Evolutionary conservation across 495 filamentous ascomycete species (phyloP).

Genomic region (Chaetomium fimeti): DNA sequence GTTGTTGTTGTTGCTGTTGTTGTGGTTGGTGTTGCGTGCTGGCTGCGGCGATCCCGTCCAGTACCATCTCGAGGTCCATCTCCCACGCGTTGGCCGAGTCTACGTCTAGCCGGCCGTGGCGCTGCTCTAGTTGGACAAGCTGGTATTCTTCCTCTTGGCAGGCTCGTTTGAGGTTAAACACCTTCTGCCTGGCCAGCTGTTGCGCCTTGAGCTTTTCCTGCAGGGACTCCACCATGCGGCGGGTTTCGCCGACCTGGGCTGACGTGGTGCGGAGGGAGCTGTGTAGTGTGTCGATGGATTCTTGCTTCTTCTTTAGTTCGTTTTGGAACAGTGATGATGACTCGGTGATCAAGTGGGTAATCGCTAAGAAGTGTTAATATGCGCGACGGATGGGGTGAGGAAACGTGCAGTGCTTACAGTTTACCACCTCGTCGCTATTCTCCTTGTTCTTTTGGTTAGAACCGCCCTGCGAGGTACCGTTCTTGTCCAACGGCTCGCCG

Average conservation of each 20-base stretch:
- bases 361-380: constrained; percentile 53
- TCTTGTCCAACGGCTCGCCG: constrained; percentile 36
- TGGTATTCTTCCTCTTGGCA: constrained; percentile 50
- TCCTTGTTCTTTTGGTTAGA: constrained; percentile 49
- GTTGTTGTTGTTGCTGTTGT: background rate
- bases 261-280: constrained; percentile 73
- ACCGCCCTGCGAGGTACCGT: constrained; percentile 29
- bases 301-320: constrained; percentile 78
- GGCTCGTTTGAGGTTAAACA: constrained; percentile 49
- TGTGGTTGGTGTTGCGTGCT: background rate
- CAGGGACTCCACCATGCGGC: constrained; percentile 64
- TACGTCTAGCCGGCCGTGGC: constrained; percentile 38
- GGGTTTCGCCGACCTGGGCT: constrained; percentile 71
- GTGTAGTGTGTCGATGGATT: constrained; percentile 73
- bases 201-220: constrained; percentile 55
- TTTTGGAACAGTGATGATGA: constrained; percentile 70
- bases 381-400: constrained; percentile 9
- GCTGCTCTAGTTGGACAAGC: constrained; percentile 41
- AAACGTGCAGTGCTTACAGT: constrained; percentile 50
- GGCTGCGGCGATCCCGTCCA: constrained; percentile 22
- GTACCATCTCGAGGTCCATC: constrained; percentile 35
- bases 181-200: constrained; percentile 45
- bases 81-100: constrained; percentile 40
- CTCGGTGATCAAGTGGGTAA: constrained; percentile 68
- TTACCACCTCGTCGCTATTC: constrained; percentile 69